Evolutionary conservation across 163 green algal genomes (phyloP), one percentile per base, ranked within the genome.

Genomic region (Scenedesmus sp.): DNA sequence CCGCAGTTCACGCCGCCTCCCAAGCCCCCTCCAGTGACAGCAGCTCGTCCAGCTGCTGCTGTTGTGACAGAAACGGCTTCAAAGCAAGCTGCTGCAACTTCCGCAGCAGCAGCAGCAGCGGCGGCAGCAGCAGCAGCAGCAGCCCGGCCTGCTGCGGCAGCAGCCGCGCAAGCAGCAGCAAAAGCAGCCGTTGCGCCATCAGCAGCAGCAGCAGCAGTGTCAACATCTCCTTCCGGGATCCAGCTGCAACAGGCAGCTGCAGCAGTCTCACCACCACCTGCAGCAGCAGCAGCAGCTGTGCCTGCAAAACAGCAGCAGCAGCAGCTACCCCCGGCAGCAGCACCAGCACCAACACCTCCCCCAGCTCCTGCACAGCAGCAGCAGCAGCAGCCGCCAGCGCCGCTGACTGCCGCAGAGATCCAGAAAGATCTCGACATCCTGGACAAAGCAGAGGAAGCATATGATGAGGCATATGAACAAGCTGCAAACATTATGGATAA

Each of bases 91-190:
- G 56, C 56, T 26, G 23, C 64, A 77, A 4, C 1, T 8, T 20
- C 84, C 18, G 84, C 60, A 34, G 4, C 5, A 67, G 46, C 66
- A 90, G 66, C 86, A 90, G 8, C 66, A 52, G 66, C 86, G 3
- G 52, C 86, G n/a, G 64, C 86, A 9, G 62, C 4, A 60, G 59
- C 82, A 73, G 54, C 82, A 87, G 82, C 82, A 87, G 55, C 82
- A 67, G 55, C 55, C 15, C 4, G 6, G 20, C 73, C 73, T 52
- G 73, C 73, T 4, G 26, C 74, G 18, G 26, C 79, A 67, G 79
- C 52, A 26, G 79, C 79, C 3, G 54, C 82, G 1, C 46, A 57
- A 20, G 82, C 82, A 57, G 46, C 77, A 84, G 46, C 77, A 54
- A 60, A 59, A 26, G 81, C 81, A 64, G 81, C 81, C 15, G 81